These are phyloP conservation scores for Beauveria pseudobassiana DNA, from an alignment of 2,329 filamentous ascomycete species.

Conservation along the genomic window DNA sequence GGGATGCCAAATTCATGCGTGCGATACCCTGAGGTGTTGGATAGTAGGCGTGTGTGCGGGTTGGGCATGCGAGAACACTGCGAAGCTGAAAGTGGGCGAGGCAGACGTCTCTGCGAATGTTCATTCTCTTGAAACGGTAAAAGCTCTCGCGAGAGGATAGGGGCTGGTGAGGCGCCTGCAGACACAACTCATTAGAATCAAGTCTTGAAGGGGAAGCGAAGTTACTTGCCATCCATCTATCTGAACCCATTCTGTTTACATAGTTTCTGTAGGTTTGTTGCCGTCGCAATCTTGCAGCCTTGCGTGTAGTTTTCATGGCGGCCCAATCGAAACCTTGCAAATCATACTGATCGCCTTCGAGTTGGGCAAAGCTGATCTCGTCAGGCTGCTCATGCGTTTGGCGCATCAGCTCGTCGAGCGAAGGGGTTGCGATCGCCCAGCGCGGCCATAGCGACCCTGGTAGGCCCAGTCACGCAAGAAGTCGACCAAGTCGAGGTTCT, in stretches of 20 bases:
- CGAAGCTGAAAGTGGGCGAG: conserved; percentile 61
- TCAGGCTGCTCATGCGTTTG: conserved; percentile 16
- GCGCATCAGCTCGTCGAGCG: conserved; percentile 25
- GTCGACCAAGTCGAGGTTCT: conserved; percentile 41
- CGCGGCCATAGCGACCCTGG: conserved; percentile 20
- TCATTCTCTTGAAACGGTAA: conserved; percentile 52
- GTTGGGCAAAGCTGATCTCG: conserved; percentile 33
- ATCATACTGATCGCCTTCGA: conserved; percentile 49
- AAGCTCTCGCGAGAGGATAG: conserved; percentile 39
- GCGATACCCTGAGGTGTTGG: conserved; percentile 42
- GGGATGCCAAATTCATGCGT: conserved; percentile 44
- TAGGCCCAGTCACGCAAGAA: conserved; percentile 45
- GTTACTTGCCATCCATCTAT: conserved; percentile 40
- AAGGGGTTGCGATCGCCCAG: conserved; percentile 20
- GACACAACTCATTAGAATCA: background rate
- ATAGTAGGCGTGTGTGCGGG: conserved; percentile 50
- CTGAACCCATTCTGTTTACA: conserved; percentile 42
- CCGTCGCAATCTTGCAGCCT: conserved; percentile 40
- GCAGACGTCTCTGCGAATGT: conserved; percentile 44
- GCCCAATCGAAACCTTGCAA: conserved; percentile 54
- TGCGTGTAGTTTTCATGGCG: conserved; percentile 42
- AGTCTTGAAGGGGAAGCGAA: background rate
- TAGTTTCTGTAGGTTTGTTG: conserved; percentile 49
- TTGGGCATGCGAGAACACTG: conserved; percentile 51
- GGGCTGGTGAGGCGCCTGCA: conserved; percentile 1